Conservation (phyloP, 306 rosid species). For the Vigna mungo region DNA sequence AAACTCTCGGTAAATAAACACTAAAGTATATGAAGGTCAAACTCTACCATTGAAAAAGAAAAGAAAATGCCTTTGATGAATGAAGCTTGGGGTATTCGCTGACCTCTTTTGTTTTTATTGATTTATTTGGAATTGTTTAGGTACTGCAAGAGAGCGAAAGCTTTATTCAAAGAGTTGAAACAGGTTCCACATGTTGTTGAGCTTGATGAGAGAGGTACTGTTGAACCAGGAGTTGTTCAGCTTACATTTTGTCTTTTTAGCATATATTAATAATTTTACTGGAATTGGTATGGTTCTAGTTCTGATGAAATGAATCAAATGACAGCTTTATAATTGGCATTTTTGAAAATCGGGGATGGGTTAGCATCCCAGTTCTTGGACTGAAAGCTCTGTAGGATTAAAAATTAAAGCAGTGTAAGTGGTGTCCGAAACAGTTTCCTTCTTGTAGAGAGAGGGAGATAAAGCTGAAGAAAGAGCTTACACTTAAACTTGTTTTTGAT, state of each 20-base stretch:
- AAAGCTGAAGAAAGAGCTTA: conserved; percentile 19
- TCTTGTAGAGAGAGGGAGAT: conserved; percentile 19
- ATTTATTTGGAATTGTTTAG: conserved; percentile 49
- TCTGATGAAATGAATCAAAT: conserved; percentile 28
- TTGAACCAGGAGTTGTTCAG: conserved; percentile 1
- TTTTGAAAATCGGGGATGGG: conserved; percentile 16
- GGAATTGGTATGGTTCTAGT: conserved; percentile 12
- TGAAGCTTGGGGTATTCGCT: neutral
- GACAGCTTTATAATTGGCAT: conserved; percentile 19
- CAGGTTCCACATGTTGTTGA: conserved; percentile 83
- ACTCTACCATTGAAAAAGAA: neutral
- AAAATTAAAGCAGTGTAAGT: neutral
- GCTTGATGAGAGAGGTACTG: conserved; percentile 88
- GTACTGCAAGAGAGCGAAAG: conserved; percentile 86
- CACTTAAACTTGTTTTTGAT: conserved; percentile 22
- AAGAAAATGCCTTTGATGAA: neutral
- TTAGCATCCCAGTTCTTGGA: conserved; percentile 26
- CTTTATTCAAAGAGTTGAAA: conserved; percentile 79
- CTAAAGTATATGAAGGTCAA: neutral
- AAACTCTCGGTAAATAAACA: neutral
- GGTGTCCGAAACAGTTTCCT: conserved; percentile 26
- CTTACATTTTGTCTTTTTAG: neutral
- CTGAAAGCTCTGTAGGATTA: conserved; percentile 1
- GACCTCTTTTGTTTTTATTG: neutral
- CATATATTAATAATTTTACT: neutral